Base-by-base conservation (phyloP, 2,329 filamentous ascomycete genomes). In the Diatrype stigma region DNA sequence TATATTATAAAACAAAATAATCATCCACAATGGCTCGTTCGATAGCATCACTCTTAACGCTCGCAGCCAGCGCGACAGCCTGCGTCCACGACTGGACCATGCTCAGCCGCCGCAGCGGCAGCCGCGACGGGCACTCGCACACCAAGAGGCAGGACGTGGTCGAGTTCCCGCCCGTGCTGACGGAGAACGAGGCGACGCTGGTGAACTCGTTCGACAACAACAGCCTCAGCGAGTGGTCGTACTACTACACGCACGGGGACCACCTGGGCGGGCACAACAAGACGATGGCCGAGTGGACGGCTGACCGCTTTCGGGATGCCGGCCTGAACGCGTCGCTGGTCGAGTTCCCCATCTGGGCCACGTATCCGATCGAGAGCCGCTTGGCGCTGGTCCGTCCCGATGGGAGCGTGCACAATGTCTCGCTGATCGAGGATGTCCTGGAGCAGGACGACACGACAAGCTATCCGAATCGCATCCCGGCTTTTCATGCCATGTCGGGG, bases 211-310 rank as follows among this genome's bases (percentile, higher is more conserved):
- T 51, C 30, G 50, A 51, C 40, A 51, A 46, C 40, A 51, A 51
- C n/a, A 48, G 45, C 10, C 38, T 51, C 30, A 46, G 47, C 17
- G 42, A 46, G 19, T 51, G 50, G 50, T 51, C 50, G 16, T 45
- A 51, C 50, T 51, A 51, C 40, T 51, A 51, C 32, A 51, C 50
- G 4, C 50, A 51, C 45, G 50, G 50, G 16, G 50, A 51, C 40
- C 50, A 51, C 22, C 40, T 51, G 17, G 50, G 50, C 21, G 50
- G 50, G 3, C 50, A 51, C 22, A 51, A 51, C 21, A 26, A 28
- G 17, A 48, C 45, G 30, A 51, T 51, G 50, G 50, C 50, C 16
- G 50, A 51, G 45, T 51, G 50, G 50, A 51, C 50, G 10, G 42
- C 42, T 12, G 45, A 48, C 12, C 37, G 38, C 17, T 51, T 46